Evolutionary conservation across 2,329 filamentous ascomycete species (phyloP), one percentile per base, ranked within the genome.

Genomic region (Clonostachys rhizophaga): DNA sequence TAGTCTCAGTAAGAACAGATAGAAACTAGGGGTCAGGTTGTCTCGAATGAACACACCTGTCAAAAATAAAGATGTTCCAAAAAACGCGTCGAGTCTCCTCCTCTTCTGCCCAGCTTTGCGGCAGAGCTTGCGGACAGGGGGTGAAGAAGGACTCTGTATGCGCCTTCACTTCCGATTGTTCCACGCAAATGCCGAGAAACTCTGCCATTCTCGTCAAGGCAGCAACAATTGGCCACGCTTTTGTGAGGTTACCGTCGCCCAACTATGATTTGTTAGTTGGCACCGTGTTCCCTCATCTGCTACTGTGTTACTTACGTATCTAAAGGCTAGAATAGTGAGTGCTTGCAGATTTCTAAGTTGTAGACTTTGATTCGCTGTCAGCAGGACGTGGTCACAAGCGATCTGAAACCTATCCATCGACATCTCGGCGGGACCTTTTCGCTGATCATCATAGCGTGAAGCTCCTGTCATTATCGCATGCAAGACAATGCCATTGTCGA

Each of bases 341-440:
- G 65, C 65, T 43, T 68, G 66, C 10, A 67, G 45, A 18, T 62
- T 66, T 49, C 67, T 63, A 6, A 69, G 61, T 0, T 61, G 63
- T 5, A 69, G 55, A 8, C 52, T 52, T 17, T 64, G 57, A 58
- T 68, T 60, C 7, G 60, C 58, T 4, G 53, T 56, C 7, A 65
- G 48, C 6, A 66, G 48, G 3, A 68, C 60, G 16, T 52, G 47
- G 5, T 50, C 49, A 30, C 58, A 50, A 10, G 53, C 54, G 4
- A 42, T 34, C 2, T 40, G n/a, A 2, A 35, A 45, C 12, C 40
- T 30, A 30, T 52, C 49, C 49, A 53, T 50, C 24, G 53, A 48
- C 17, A 43, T 49, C 20, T 39, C 56, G 18, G 33, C 55, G n/a
- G 40, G 54, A 2, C 48, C 51, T 20, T 58, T 52, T 14, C 53